A percentile compares a stretch with the other conserved stretches of the same genome.
Conservation (phyloP, 2,329 filamentous ascomycete genomes). For the Bipolaris bicolor region DNA sequence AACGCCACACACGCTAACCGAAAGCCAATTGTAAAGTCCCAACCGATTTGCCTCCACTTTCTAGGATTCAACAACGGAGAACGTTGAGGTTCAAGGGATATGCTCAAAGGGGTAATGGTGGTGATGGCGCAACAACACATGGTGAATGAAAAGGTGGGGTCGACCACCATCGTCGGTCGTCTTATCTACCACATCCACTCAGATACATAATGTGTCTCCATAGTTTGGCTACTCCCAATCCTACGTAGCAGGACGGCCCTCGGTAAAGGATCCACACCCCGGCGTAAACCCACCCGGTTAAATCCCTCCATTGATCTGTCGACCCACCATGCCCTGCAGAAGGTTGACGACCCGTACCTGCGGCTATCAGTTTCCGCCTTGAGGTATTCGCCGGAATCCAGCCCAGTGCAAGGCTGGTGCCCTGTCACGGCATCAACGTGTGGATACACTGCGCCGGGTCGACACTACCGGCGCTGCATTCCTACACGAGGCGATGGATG, state of each 20-base stretch:
- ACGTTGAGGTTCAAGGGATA: not conserved
- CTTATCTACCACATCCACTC: too few relatives aligned
- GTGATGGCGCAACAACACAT: not conserved
- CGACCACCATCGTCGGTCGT: not conserved
- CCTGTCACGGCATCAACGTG: not conserved
- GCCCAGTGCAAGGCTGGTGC: conserved; percentile 10
- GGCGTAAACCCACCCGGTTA: not conserved
- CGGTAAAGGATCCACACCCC: not conserved
- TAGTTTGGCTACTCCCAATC: not conserved
- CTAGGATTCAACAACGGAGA: not conserved
- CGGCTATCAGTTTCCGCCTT: conserved; percentile 7
- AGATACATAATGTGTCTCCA: not conserved
- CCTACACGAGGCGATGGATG: conserved; percentile 3
- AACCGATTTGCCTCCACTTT: not conserved
- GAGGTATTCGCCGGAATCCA: conserved; percentile 5
- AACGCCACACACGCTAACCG: conserved; percentile 7
- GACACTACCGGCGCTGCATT: conserved; percentile 6
- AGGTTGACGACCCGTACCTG: not conserved
- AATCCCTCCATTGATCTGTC: conserved; percentile 4
- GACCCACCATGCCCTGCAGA: conserved; percentile 11
- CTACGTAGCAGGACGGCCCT: not conserved
- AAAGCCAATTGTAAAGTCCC: conserved; percentile 1
- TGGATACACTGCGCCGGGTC: conserved; percentile 6
- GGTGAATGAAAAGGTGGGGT: not conserved
- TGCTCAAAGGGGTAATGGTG: not conserved